These are phyloP conservation scores for Lecanosticta acicola DNA, from an alignment of 2,329 filamentous ascomycete genomes.

Conservation along the genomic window DNA sequence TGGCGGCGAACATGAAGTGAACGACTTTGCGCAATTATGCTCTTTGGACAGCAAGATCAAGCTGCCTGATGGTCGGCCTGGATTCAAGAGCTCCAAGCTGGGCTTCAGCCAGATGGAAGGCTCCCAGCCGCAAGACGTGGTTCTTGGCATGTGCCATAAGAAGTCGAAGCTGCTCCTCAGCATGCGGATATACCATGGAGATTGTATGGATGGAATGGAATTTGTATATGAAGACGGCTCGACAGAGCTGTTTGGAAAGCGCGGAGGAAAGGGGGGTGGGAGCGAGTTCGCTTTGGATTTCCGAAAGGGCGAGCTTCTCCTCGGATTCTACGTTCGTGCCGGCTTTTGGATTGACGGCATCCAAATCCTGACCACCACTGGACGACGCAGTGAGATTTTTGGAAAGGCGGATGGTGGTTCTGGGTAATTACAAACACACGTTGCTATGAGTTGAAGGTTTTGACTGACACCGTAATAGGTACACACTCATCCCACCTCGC, in stretches of 20 bases:
- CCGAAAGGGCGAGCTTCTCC: constrained; percentile 75
- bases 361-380: constrained; percentile 81
- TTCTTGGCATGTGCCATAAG: constrained; percentile 60
- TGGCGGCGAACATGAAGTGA: constrained; percentile 66
- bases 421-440: no score
- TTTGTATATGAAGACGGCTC: constrained; percentile 87
- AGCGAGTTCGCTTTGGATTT: constrained; percentile 78
- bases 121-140: constrained; percentile 62
- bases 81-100: constrained; percentile 69
- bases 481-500: constrained; percentile 80
- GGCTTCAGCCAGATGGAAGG: constrained; percentile 68
- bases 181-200: constrained; percentile 70
- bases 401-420: constrained; percentile 76
- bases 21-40: constrained; percentile 65
- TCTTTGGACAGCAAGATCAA: constrained; percentile 70
- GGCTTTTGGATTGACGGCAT: constrained; percentile 82
- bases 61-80: constrained; percentile 66
- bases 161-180: constrained; percentile 61
- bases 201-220: constrained; percentile 76
- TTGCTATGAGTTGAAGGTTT: no score
- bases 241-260: constrained; percentile 79
- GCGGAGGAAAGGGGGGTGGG: constrained; percentile 62
- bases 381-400: constrained; percentile 78
- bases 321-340: constrained; percentile 77
- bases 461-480: constrained; percentile 49